Percentiles rank a stretch among this genome's conserved stretches.
Evolutionary conservation across 306 rosid genomes (phyloP).

Genomic region (Vigna angularis): DNA sequence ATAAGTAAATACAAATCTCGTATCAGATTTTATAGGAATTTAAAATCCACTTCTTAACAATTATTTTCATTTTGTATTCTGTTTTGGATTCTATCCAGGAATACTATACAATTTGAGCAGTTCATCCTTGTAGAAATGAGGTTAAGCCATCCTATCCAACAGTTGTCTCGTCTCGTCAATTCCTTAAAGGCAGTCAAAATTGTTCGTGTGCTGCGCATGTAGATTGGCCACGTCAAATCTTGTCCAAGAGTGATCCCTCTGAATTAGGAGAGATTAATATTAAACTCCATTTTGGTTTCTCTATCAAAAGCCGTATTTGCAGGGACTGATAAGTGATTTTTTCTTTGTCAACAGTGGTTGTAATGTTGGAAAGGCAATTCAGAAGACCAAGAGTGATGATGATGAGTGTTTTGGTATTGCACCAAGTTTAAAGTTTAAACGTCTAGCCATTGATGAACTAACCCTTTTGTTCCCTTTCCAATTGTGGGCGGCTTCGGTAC

Average conservation of each 20-base stretch:
- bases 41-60: too few relatives aligned
- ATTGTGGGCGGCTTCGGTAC: conserved; percentile 42
- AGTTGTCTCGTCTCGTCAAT: conserved; percentile 27
- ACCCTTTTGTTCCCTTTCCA: conserved; percentile 41
- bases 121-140: neutral
- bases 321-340: conserved; percentile 31
- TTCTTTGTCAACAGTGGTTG: conserved; percentile 49
- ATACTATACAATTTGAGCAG: neutral
- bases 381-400: conserved; percentile 23
- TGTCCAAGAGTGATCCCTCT: conserved; percentile 14
- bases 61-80: neutral
- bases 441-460: conserved; percentile 44
- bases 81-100: neutral
- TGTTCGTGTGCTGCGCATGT: conserved; percentile 13
- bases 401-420: conserved; percentile 38
- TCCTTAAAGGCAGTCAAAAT: conserved; percentile 35
- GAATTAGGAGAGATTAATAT: conserved; percentile 28
- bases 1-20: too few relatives aligned
- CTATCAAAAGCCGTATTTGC: conserved; percentile 45
- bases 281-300: conserved; percentile 41
- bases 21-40: too few relatives aligned
- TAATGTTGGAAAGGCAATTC: conserved; percentile 48
- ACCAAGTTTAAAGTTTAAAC: conserved; percentile 49
- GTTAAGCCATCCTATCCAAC: neutral
- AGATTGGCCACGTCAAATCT: conserved; percentile 16